Evolutionary conservation across 108 stramenopile genomes (phyloP), one percentile per base, ranked within the genome.

Genomic region (Cyclotella choctawhatcheeana): DNA sequence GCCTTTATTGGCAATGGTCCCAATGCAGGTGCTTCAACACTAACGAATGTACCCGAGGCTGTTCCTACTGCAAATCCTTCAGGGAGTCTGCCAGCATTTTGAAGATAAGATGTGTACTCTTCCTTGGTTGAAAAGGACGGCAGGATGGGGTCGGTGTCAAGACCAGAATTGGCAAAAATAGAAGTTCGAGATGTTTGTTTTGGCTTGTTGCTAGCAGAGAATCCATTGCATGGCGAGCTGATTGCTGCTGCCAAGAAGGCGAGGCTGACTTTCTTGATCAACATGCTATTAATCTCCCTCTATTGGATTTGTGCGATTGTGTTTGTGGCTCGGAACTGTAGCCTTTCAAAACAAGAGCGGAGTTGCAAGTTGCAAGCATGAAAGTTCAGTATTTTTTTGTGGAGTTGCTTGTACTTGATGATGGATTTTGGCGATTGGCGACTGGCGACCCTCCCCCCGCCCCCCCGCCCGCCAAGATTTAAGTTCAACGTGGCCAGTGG

Each of bases 41-140:
- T 84, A 30, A 94, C 80, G 81, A 94, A 94, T 27, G 81, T 83
- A 18, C 93, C 93, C 66, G 77, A 68, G 53, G 91, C 89, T 3
- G 86, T 90, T 29, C 93, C 93, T 16, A 85, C 84, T 0, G 91
- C 88, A 82, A 94, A 94, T 37, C 93, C 93, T 21, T 77, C 71
- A 27, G 93, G 93, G 5, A 94, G 72, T 30, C 58, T 63, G 3
- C 88, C 83, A 6, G 88, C 86, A 47, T 68, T 67, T 54, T 82
- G 51, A 69, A 94, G 58, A 65, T 88, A 94, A 6, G 73, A 55
- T 65, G 84, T 40, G 62, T 94, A 94, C 10, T 85, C 90, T 43
- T 88, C 80, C 34, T 73, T 79, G 48, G 76, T 69, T 8, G 74
- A 56, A 73, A 94, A 94, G 13, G 83, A 81, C 0, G 93, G 90